Base-by-base conservation (phyloP, 2,329 filamentous ascomycete genomes). In the Hymenoscyphus occultus region DNA sequence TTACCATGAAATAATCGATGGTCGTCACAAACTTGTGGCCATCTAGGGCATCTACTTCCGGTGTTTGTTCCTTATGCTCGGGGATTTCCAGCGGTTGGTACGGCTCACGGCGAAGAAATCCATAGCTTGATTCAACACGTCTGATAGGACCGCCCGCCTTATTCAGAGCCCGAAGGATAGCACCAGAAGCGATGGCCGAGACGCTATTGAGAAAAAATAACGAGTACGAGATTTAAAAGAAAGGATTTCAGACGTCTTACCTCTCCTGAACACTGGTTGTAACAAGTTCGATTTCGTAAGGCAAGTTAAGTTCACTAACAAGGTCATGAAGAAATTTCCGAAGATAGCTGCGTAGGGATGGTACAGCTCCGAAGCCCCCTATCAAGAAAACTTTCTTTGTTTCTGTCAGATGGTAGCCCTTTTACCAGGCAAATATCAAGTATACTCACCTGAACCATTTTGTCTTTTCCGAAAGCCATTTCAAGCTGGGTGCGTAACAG, bases 321-420 rank as follows among this genome's bases (percentile, higher is more conserved):
- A 57, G 16, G 32, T 16, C 28, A 16, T 19, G 31, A 22, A 70
- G 65, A 40, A 56, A 68, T 10, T 58, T 19, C 40, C 39, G 56
- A 0, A 72, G 60, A 19, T 65, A 67, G 14, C 57, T 63, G 16
- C 60, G 42, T 6, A 73, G 35, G 2, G 69, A 70, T 28, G 70
- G 71, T 9, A 68, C 65, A 1, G 54, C 66, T 3, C 65, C 69
- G 64, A 73, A 73, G 1, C 67, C 70, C 35, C 71, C 70, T 16
- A 72, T 65, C 10, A 73, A 64, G 28, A 69, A 70, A 1, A 72
- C 67, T 66, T 69, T 72, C 70, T 71, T 22, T 22, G 22, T 22
- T 22, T 22, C 22, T 22, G 22, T 22, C 22, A 22, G 22, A 22
- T 22, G 22, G 22, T 22, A 22, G 22, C 1, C 22, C 22, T 22